Evolutionary conservation across 176 grass and related monocot species (phyloP), one percentile per base, ranked within the genome.

Genomic region (Zoysia pacifica): DNA sequence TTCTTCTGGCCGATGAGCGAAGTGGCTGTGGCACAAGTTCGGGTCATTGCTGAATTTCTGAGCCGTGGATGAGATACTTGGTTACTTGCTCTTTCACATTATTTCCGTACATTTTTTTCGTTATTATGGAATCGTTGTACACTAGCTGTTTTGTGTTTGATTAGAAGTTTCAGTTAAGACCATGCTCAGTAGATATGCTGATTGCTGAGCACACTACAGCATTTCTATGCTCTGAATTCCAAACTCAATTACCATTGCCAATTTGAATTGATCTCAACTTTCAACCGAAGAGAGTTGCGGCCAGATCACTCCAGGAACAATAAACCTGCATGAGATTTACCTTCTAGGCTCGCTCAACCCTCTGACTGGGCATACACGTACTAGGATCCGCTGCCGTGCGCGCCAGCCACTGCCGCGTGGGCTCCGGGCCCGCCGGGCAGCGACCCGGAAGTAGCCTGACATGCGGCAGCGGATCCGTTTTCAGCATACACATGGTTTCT

Each of bases 31-130:
- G 87, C 49, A 0, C 87, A 88, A 83, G 15, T 84, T 67, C 2
- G 11, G 8, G n/a, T 41, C 2, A 79, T 93, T 2, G 12, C 56
- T 2, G 72, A 84, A 45, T 97, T 97, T 70, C 66, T 90, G 13
- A 84, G 67, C 45, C 13, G 13, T 36, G 11, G 11, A 77, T 85
- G 83, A 78, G 78, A 63, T 79, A 11, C 70, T 16, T 11, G 3
- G 56, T 70, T n/a, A 36, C 36, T 6, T 11, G 15, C 38, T 55
- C 46, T 45, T 72, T 46, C 35, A 73, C 37, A 42, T 41, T 18
- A 19, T 43, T 43, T 55, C 4, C 14, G 18, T 58, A 7, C 18
- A 58, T 58, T 58, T 58, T 62, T 56, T 11, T 18, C 11, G 56
- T 28, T 20, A 80, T 49, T 65, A 35, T 40, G 20, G 40, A 80